phyloP scores from a whole-genome alignment of 1,284 basidiomycete genomes.

The Ceratobasidium sp. region DNA sequence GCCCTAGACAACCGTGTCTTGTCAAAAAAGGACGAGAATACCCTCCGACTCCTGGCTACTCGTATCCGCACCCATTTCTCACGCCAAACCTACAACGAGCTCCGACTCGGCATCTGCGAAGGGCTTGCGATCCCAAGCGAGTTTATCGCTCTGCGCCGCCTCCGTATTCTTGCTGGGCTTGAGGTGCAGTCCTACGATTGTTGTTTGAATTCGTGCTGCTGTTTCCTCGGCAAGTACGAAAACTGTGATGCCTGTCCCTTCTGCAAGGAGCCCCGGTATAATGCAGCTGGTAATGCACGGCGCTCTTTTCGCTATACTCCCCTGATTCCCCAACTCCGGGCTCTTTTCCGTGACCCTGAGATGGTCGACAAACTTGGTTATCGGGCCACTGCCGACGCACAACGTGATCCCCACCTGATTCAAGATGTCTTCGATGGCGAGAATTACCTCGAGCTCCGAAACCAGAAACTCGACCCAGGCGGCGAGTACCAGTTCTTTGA shows the following conservation, averaged over 20 bases:
- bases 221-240: conserved; percentile 50
- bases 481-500: conserved; percentile 49
- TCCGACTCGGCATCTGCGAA: background rate
- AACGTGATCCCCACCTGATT: conserved; percentile 41
- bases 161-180: conserved; percentile 1
- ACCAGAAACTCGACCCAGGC: conserved; percentile 43
- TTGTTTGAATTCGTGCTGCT: conserved; percentile 54
- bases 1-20: background rate
- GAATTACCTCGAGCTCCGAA: conserved; percentile 48
- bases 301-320: conserved; percentile 51
- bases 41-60: background rate
- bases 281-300: conserved; percentile 46
- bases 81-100: background rate
- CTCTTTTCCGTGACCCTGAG: conserved; percentile 46
- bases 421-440: conserved; percentile 52
- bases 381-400: conserved; percentile 23
- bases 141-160: conserved; percentile 13
- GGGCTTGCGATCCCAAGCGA: background rate
- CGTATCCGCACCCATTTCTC: conserved; percentile 8
- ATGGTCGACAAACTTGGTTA: conserved; percentile 48
- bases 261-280: conserved; percentile 49
- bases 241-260: conserved; percentile 50
- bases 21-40: background rate
- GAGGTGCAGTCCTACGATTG: conserved; percentile 49
- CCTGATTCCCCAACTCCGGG: conserved; percentile 52